Evolutionary conservation across 2,329 filamentous ascomycete species (phyloP), one percentile per base, ranked within the genome.

Genomic region (Tolypocladium cylindrosporum): DNA sequence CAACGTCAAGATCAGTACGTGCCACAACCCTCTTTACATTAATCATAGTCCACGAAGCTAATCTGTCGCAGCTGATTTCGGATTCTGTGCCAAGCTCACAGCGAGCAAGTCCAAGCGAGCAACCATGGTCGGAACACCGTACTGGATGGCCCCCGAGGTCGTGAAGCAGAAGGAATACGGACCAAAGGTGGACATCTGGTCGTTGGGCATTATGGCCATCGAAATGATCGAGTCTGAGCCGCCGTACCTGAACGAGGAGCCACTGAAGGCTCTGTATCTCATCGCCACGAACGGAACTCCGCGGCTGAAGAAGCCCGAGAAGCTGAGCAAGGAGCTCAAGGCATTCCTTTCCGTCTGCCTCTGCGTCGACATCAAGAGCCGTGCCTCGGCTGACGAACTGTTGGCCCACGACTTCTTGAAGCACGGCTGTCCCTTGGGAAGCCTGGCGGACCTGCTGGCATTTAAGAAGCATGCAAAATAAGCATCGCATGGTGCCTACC

Each of bases 181-280:
- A 43, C 89, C 90, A 69, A 97, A 97, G 80, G 94, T 97, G 62
- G 94, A 99, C 70, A 96, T 97, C 70, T 99, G 94, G 94, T 97
- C 92, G 37, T 79, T 99, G 61, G 94, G 94, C 69, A 99, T 99
- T 76, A 99, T 97, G 94, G 93, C 94, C 31, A 97, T 99, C 68
- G 94, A 99, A 75, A 97, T 99, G 94, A 97, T 97, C 69, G 94
- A 99, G 72, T 96, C 91, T 21, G 94, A 99, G 74, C 94, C 94
- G 7, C 94, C 94, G 0, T 99, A 99, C 72, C 84, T 97, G 42
- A 97, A 97, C 75, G 94, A 97, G 75, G 93, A 97, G 74, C 94
- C 94, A 0, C 83, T 99, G 58, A 97, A 97, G 80, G 94, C 94
- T 9, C 82, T 99, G 53, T 99, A 96, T 72, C 83, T 99, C 61